Percentiles rank a stretch among this genome's conserved stretches.
phyloP scores from a whole-genome alignment of 495 filamentous ascomycete genomes.

The Paragyromitra xinjiangensis region DNA sequence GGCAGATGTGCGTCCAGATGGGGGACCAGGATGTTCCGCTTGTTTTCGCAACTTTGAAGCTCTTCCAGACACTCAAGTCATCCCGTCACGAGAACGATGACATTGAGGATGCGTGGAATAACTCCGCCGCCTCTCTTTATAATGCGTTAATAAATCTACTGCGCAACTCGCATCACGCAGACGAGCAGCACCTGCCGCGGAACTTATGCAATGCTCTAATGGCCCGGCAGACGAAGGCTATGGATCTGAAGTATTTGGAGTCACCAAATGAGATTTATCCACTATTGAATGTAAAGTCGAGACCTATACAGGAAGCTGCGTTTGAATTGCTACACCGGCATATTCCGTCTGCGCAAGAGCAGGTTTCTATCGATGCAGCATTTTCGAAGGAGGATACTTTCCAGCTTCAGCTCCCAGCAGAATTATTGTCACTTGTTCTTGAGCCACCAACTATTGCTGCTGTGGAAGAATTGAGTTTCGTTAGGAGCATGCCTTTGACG shows the following conservation, averaged over 20 bases:
- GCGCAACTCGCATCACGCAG: constrained; percentile 60
- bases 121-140: constrained; percentile 63
- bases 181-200: constrained; percentile 69
- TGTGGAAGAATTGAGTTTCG: constrained; percentile 48
- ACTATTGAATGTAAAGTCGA: constrained; percentile 78
- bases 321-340: constrained; percentile 81
- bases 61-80: constrained; percentile 69
- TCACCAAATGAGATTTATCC: constrained; percentile 65
- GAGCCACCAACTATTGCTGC: constrained; percentile 60
- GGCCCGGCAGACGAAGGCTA: constrained; percentile 66
- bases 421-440: constrained; percentile 63
- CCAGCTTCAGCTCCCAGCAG: constrained; percentile 60
- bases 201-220: constrained; percentile 58
- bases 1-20: constrained; percentile 42
- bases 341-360: constrained; percentile 78
- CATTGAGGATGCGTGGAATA: constrained; percentile 74
- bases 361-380: constrained; percentile 79
- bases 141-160: constrained; percentile 71
- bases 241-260: constrained; percentile 65
- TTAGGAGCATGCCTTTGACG: constrained; percentile 63
- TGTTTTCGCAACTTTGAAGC: constrained; percentile 69
- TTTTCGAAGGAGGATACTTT: constrained; percentile 53
- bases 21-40: constrained; percentile 45
- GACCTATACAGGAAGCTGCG: constrained; percentile 77
- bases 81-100: constrained; percentile 77